Base-by-base conservation (phyloP, 2,329 filamentous ascomycete species). In the Bisporella sp. region DNA sequence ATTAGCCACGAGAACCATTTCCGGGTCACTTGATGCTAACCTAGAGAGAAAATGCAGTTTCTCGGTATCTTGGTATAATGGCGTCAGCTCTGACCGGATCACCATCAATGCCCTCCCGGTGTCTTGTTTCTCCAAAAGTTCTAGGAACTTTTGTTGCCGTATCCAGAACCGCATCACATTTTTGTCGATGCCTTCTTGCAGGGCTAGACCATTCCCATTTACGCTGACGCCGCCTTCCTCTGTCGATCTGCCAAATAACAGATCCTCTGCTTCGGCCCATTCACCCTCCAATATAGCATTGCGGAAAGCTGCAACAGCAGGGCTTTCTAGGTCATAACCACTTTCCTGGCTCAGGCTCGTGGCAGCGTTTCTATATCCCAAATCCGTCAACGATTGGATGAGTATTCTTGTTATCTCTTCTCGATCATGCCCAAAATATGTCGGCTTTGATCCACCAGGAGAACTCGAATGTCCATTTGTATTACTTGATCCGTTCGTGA, bases 371-470 rank as follows among this genome's bases (percentile, higher is more conserved):
- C 82, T 75, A 64, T 97, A 96, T 2, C 93, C 93, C 71, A 99
- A 77, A 66, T 96, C 92, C 29, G 83, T 81, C 57, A 99, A 71
- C 35, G 90, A 87, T 69, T 99, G 93, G 62, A 99, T 93, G 61
- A 99, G 70, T 56, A 97, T 86, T 48, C 93, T 78, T 5, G 92
- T 95, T 42, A 97, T 85, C 71, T 99, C 92, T 73, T 96, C 90
- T 65, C 89, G 82, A 64, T 93, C 82, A 65, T 97, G 92, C 13
- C 90, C 91, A 63, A 83, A 85, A 67, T 95, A 97, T 31, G 66
- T 69, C 42, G 57, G 49, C 40, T 45, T 51, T 13, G 50, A 45
- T 51, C 63, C 62, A 47, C 35, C 47, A 52, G 42, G 46, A 30
- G 46, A 35, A 30, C 30, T 45, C 6, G 52, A 55, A 45, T 63